Evolutionary conservation across 2,329 filamentous ascomycete species (phyloP).

Genomic region (Hymenoscyphus salicellus): DNA sequence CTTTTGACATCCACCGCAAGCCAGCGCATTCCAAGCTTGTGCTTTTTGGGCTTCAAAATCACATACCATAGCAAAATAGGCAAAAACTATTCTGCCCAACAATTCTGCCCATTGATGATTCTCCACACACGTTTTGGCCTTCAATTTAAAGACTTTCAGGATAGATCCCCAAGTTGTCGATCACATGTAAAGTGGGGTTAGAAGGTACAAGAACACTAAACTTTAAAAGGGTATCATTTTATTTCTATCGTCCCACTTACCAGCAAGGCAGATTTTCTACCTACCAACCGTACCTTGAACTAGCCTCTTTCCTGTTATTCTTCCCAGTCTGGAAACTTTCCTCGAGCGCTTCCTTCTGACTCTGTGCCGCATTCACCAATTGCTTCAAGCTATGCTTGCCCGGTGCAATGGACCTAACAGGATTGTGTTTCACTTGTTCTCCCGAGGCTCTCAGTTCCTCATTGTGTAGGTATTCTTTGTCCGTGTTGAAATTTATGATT

Average conservation of each 20-base stretch:
- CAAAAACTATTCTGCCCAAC: no score
- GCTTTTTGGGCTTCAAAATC: no score
- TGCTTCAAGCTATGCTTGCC: conserved; percentile 89
- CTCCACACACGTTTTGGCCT: background rate
- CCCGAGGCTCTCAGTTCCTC: conserved; percentile 69
- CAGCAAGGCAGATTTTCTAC: conserved; percentile 40
- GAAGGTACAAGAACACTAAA: background rate
- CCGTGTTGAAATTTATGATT: conserved; percentile 84
- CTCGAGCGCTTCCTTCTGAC: conserved; percentile 81
- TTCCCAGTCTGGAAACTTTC: conserved; percentile 84
- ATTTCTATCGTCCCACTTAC: background rate
- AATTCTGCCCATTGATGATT: background rate
- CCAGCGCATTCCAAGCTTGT: no score
- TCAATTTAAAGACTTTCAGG: background rate
- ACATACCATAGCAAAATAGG: no score
- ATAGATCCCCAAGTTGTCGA: background rate
- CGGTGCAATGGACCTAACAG: conserved; percentile 76
- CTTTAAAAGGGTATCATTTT: conserved; percentile 3
- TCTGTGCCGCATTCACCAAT: conserved; percentile 77
- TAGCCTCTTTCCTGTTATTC: conserved; percentile 77
- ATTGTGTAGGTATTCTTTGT: conserved; percentile 82
- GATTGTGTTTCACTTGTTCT: conserved; percentile 71
- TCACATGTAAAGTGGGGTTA: background rate
- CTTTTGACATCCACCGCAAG: no score
- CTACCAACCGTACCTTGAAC: conserved; percentile 82